Conservation (phyloP, 805 yeast species). For the Zygotorulaspora sp. region DNA sequence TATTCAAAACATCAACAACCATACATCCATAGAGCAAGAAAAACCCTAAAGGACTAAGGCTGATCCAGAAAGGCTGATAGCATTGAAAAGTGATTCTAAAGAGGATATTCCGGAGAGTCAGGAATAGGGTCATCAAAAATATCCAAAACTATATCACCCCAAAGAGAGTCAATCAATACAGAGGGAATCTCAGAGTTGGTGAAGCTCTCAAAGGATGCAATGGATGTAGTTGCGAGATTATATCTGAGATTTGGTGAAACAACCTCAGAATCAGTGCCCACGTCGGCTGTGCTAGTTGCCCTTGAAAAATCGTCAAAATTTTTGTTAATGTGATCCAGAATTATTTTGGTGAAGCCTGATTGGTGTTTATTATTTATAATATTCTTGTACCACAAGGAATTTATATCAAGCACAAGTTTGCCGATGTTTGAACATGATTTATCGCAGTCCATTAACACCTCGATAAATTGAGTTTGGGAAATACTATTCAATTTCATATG, state of each 20-base stretch:
- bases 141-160: neutral
- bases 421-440: neutral
- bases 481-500: constrained; percentile 1
- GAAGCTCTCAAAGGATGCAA: neutral
- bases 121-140: no score
- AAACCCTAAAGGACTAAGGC: no score
- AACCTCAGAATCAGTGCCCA: neutral
- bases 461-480: neutral
- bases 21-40: no score
- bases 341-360: constrained; percentile 2
- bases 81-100: no score
- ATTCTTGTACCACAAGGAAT: neutral
- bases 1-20: no score
- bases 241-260: neutral
- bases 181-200: neutral
- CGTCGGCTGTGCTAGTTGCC: neutral
- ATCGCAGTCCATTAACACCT: neutral
- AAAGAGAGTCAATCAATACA: neutral
- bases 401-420: neutral
- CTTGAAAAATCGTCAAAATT: neutral
- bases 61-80: no score
- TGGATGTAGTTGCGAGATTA: neutral
- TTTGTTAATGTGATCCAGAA: constrained; percentile 2
- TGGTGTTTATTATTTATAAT: neutral
- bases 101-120: no score